phyloP scores from a whole-genome alignment of 352 stramenopile genomes.

The Globisporangium acanthophoron region DNA sequence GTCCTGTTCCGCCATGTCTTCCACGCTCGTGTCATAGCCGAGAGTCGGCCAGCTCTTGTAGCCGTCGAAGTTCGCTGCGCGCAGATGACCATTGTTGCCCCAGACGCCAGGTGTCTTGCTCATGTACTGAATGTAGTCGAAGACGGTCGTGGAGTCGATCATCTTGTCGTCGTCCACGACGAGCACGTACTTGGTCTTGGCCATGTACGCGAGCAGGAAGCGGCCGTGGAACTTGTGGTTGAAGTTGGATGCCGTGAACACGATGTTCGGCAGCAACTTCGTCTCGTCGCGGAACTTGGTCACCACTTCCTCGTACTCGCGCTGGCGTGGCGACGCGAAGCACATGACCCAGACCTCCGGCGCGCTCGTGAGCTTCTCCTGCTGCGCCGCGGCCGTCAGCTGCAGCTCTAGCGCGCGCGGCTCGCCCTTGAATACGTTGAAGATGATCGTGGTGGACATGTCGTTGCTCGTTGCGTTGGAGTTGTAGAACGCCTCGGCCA shows the following conservation, averaged over 20 bases:
- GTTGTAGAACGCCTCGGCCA: constrained; percentile 45
- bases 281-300: constrained; percentile 18
- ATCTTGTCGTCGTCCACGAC: constrained; percentile 46
- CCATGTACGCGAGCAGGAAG: constrained; percentile 51
- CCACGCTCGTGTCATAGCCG: constrained; percentile 21
- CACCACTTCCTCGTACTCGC: constrained; percentile 36
- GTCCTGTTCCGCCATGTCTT: constrained; percentile 41
- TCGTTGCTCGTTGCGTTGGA: constrained; percentile 17
- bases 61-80: constrained; percentile 26
- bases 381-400: constrained; percentile 25
- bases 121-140: constrained; percentile 40
- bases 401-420: constrained; percentile 38
- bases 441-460: constrained; percentile 68
- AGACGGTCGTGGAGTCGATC: constrained; percentile 36
- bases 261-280: constrained; percentile 18
- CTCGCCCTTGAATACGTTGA: constrained; percentile 61
- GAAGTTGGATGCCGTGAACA: constrained; percentile 41
- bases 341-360: constrained; percentile 62
- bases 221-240: constrained; percentile 52
- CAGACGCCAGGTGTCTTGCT: constrained; percentile 31
- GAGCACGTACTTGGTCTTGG: constrained; percentile 44
- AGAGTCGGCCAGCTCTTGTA: constrained; percentile 50
- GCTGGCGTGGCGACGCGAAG: constrained; percentile 42
- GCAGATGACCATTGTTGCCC: constrained; percentile 48
- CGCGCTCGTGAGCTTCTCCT: constrained; percentile 25